Conservation (phyloP, 106 monocot species). For the Allium fistulosum region DNA sequence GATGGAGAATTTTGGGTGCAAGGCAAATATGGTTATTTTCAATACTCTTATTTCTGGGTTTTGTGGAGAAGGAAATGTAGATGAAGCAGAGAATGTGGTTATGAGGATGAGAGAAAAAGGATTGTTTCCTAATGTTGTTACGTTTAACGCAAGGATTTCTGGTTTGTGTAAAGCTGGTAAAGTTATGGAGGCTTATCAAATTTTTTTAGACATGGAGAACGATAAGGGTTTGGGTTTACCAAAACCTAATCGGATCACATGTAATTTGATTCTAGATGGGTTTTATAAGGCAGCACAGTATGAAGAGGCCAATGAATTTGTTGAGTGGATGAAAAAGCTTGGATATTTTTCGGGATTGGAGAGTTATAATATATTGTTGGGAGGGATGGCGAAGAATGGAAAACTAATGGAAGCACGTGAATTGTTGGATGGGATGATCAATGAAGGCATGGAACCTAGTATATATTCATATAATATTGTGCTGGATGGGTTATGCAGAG, state of each 20-base stretch:
- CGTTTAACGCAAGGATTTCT: slow-evolving; percentile 87
- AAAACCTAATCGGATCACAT: slow-evolving; percentile 54
- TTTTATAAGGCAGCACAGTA: slow-evolving; percentile 60
- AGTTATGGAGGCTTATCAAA: slow-evolving; percentile 48
- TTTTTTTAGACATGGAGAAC: slow-evolving; percentile 79
- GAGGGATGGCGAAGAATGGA: slow-evolving; percentile 53
- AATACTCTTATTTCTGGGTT: slow-evolving; percentile 77
- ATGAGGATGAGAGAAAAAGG: slow-evolving; percentile 59
- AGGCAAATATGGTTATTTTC: slow-evolving; percentile 58
- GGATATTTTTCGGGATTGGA: slow-evolving; percentile 46
- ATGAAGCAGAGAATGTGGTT: slow-evolving; percentile 68
- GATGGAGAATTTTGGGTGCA: slow-evolving; percentile 38
- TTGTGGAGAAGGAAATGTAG: slow-evolving; percentile 48
- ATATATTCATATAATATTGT: slow-evolving; percentile 73
- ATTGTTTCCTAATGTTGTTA: slow-evolving; percentile 69
- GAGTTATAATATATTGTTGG: slow-evolving; percentile 82
- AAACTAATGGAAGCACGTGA: slow-evolving; percentile 44
- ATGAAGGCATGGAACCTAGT: slow-evolving; percentile 38
- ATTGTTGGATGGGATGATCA: slow-evolving; percentile 62
- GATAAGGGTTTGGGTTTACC: slow-evolving; percentile 44
- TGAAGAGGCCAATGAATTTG: slow-evolving; percentile 50
- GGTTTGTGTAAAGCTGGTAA: slow-evolving; percentile 69
- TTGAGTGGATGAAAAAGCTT: slow-evolving; percentile 50
- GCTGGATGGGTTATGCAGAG: slow-evolving; percentile 78
- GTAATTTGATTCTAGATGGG: slow-evolving; percentile 61